Evolutionary conservation across 345 rosid species (phyloP).

Genomic region (Adansonia digitata): DNA sequence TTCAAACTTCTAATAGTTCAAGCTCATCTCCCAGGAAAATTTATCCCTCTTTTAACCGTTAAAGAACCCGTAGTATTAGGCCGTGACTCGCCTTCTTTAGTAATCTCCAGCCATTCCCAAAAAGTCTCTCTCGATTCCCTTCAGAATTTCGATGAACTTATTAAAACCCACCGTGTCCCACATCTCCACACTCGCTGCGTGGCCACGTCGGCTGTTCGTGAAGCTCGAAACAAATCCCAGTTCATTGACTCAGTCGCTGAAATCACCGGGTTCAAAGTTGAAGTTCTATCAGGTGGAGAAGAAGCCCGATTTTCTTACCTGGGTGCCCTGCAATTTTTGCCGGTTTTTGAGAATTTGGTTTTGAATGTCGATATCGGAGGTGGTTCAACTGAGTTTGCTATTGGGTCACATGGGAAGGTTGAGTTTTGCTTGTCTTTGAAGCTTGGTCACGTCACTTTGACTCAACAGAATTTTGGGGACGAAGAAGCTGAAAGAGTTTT

Average conservation of each 20-base stretch:
- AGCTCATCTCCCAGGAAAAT: slow-evolving; percentile 44
- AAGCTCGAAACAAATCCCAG: slow-evolving; percentile 37
- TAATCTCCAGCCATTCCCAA: slow-evolving; percentile 39
- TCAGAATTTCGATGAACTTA: slow-evolving; percentile 28
- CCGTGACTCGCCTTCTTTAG: slow-evolving; percentile 37
- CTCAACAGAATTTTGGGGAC: slow-evolving; percentile 30
- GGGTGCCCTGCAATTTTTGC: slow-evolving; percentile 62
- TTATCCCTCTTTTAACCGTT: slow-evolving; percentile 40
- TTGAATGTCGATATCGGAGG: slow-evolving; percentile 67
- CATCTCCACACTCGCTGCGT: slow-evolving; percentile 38
- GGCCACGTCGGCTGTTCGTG: slow-evolving; percentile 64
- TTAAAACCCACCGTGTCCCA: slow-evolving; percentile 31
- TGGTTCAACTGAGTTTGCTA: slow-evolving; percentile 66
- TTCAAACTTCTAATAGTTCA: slow-evolving; percentile 61
- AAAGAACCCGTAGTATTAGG: slow-evolving; percentile 46
- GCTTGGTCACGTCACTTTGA: slow-evolving; percentile 59
- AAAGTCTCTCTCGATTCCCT: slow-evolving; percentile 42
- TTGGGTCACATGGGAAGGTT: slow-evolving; percentile 49
- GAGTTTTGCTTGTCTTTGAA: slow-evolving; percentile 42
- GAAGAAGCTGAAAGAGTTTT: slow-evolving; percentile 11
- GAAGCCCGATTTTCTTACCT: slow-evolving; percentile 54
- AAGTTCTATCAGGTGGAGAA: slow-evolving; percentile 55
- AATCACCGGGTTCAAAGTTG: slow-evolving; percentile 34
- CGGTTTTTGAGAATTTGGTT: slow-evolving; percentile 42
- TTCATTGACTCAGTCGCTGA: slow-evolving; percentile 32